Percentiles rank a stretch among this genome's conserved stretches.
These are phyloP conservation scores for Calonectria multiphialidica DNA, from an alignment of 2,329 filamentous ascomycete species.

Conservation along the genomic window DNA sequence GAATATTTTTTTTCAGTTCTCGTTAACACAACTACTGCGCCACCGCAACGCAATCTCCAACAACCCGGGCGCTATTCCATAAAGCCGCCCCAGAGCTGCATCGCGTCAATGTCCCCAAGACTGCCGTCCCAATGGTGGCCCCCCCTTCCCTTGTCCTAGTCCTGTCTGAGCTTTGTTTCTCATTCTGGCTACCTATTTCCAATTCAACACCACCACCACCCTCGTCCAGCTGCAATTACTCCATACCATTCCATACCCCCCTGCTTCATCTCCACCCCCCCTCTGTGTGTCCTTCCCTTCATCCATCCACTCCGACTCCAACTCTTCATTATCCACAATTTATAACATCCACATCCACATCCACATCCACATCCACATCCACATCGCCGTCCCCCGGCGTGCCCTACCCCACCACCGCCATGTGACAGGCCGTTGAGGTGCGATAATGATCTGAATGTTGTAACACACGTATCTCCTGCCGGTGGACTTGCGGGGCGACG, in stretches of 20 bases:
- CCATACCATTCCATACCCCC: background rate
- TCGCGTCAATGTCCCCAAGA: background rate
- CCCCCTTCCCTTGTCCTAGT: slow-evolving; percentile 4
- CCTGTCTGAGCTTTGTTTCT: slow-evolving; percentile 9
- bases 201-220: background rate
- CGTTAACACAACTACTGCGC: slow-evolving; percentile 16
- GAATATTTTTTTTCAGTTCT: slow-evolving; percentile 19
- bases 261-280: slow-evolving; percentile 3
- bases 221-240: background rate
- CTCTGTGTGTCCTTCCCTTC: background rate
- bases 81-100: background rate
- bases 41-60: slow-evolving; percentile 32
- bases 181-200: background rate
- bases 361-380: background rate
- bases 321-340: slow-evolving; percentile 13
- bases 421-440: slow-evolving; percentile 39
- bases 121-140: background rate
- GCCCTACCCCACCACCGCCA: slow-evolving; percentile 34
- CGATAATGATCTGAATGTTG: slow-evolving; percentile 35
- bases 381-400: slow-evolving; percentile 17
- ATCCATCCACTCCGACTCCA: slow-evolving; percentile 17
- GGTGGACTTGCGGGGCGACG: slow-evolving; percentile 22
- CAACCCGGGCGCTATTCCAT: slow-evolving; percentile 10
- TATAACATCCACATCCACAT: background rate
- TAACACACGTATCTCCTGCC: slow-evolving; percentile 29